These are phyloP conservation scores for Phaseolus lunatus DNA, from an alignment of 306 rosid genomes.

Conservation along the genomic window DNA sequence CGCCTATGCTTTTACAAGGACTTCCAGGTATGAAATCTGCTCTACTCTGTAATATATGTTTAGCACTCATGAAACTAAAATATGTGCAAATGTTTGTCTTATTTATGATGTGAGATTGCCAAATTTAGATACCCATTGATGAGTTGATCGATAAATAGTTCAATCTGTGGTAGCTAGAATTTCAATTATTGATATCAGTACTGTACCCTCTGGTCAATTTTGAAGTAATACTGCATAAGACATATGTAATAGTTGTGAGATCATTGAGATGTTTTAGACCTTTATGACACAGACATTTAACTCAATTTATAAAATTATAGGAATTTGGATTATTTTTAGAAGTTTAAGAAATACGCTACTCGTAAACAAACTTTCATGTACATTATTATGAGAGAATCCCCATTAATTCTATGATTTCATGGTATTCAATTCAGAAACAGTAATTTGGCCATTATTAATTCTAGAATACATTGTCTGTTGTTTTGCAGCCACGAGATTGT, in stretches of 20 bases:
- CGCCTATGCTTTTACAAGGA: conserved; percentile 88
- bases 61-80: conserved; percentile 31
- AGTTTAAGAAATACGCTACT: conserved; percentile 7
- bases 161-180: conserved; percentile 6
- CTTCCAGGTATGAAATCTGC: conserved; percentile 65
- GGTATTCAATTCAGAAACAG: conserved; percentile 25
- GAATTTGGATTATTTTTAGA: background rate
- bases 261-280: conserved; percentile 6
- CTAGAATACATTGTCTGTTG: conserved; percentile 12
- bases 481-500: conserved; percentile 89
- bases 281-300: conserved; percentile 3
- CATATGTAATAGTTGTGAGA: conserved; percentile 5
- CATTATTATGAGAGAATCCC: conserved; percentile 20
- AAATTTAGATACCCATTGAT: conserved; percentile 10
- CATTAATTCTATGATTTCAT: conserved; percentile 17
- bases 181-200: conserved; percentile 30
- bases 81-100: conserved; percentile 18
- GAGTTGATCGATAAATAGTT: background rate
- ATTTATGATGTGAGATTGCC: conserved; percentile 18
- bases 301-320: background rate
- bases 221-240: conserved; percentile 23
- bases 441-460: conserved; percentile 13
- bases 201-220: conserved; percentile 29
- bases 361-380: conserved; percentile 27
- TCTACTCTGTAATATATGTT: conserved; percentile 12